phyloP scores from a whole-genome alignment of 75 land plant genomes.

The Pinus taeda region DNA sequence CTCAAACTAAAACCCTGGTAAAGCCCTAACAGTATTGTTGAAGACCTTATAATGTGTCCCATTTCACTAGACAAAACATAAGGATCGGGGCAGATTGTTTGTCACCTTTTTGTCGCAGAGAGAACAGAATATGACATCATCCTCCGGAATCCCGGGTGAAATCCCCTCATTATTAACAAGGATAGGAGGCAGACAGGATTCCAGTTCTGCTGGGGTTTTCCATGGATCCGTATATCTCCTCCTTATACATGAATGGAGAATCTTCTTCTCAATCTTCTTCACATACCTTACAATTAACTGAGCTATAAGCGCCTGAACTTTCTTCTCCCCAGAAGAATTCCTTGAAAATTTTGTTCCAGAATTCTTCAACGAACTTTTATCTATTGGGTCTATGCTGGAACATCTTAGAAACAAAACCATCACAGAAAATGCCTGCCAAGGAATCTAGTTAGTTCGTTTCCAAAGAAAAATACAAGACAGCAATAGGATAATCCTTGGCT shows the following conservation, averaged over 20 bases:
- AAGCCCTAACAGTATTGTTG: not conserved
- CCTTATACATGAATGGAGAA: constrained; percentile 45
- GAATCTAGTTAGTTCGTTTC: not conserved
- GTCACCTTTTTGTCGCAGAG: constrained; percentile 63
- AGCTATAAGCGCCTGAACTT: constrained; percentile 24
- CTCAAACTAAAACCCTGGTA: not conserved
- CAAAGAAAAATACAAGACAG: not conserved
- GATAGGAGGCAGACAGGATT: constrained; percentile 60
- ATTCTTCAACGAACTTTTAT: constrained; percentile 39
- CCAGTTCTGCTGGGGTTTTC: constrained; percentile 25
- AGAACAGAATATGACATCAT: constrained; percentile 58
- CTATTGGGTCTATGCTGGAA: constrained; percentile 58
- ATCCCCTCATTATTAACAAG: constrained; percentile 30
- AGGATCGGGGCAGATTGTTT: not conserved
- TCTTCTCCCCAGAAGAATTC: constrained; percentile 20
- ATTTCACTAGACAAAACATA: not conserved
- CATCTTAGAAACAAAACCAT: constrained; percentile 62
- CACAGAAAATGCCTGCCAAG: constrained; percentile 47
- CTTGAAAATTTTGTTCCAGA: constrained; percentile 16
- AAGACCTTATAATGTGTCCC: not conserved
- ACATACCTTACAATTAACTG: constrained; percentile 40
- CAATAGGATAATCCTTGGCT: not conserved
- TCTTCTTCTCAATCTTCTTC: constrained; percentile 48
- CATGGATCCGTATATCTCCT: constrained; percentile 52
- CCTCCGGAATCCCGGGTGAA: constrained; percentile 28